Evolutionary conservation across 164 flowering plant genomes (phyloP), one percentile per base, ranked within the genome.

Genomic region (Dillenia turbinata): DNA sequence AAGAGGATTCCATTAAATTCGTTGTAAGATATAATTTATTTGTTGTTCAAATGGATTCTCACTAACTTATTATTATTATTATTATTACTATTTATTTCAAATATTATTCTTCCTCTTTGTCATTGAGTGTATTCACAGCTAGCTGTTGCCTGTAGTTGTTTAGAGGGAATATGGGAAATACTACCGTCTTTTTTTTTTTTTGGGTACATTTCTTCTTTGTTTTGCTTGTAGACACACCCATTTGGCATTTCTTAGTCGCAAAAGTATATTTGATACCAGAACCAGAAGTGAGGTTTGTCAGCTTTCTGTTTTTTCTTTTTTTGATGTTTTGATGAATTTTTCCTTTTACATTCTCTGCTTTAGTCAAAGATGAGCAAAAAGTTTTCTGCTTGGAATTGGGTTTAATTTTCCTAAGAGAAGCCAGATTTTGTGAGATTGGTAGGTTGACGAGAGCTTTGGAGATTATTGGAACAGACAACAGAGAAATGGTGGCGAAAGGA

Each of bases 1-100:
- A 45, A 79, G 87, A 57, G 70, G 73, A 50, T 74, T 66, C 55
- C 69, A 62, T 56, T 71, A 62, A 68, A 60, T 46, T 53, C 33
- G 49, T 22, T 33, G 5, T 33, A 33, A 33, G 40, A 4, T 6
- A 33, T 33, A 26, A 26, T 26, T 26, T 26, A 26, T 26, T 26
- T 33, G 40, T 33, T 33, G 40, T 33, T 33, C 40, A 33, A 33
- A 33, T 5, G 40, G 40, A 33, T 33, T 33, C 40, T 33, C 33
- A 1, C 48, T n/a, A 10, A 47, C 10, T 19, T 9, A 5, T 19
- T 46, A 15, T 3, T 19, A 45, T 43, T 59, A 16, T 48, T 45
- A 33, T 49, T 48, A 8, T n/a, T n/a, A 60, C 4, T n/a, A 48
- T 14, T 19, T 49, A 15, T 12, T 3, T 16, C 10, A 11, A 47